Percentiles rank a stretch among this genome's conserved stretches.
Conservation (phyloP, 306 rosid species). For the Lathyrus aphaca region DNA sequence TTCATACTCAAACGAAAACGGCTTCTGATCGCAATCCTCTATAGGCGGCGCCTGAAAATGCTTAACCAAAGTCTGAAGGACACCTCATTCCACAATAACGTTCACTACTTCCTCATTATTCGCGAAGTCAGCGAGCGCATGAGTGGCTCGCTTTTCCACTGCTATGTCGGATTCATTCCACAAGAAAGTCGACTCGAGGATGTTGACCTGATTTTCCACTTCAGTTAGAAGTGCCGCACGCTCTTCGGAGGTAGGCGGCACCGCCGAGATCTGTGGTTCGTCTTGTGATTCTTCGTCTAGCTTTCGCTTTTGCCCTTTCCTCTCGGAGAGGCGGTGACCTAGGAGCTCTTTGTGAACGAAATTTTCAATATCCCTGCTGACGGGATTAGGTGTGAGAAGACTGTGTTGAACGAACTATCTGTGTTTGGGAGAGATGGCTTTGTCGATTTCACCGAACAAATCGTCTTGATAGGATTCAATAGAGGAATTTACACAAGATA, state of each 20-base stretch:
- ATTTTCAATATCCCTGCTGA: too few species aligned
- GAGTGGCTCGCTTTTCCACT: slow-evolving; percentile 92
- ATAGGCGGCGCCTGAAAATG: slow-evolving; percentile 84
- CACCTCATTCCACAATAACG: slow-evolving; percentile 94
- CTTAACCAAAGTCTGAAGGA: slow-evolving; percentile 81
- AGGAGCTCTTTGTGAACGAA: too few species aligned
- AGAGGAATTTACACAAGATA: too few species aligned
- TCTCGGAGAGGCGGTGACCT: slow-evolving; percentile 68
- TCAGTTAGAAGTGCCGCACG: slow-evolving; percentile 63
- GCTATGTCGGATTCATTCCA: slow-evolving; percentile 87
- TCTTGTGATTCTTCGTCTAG: slow-evolving; percentile 74
- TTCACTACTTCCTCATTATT: slow-evolving; percentile 95
- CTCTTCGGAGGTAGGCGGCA: slow-evolving; percentile 72
- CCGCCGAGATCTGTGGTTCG: slow-evolving; percentile 63
- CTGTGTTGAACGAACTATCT: too few species aligned
- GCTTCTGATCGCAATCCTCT: slow-evolving; percentile 55
- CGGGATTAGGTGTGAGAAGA: too few species aligned
- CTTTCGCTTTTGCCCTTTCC: slow-evolving; percentile 94
- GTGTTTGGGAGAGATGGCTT: too few species aligned
- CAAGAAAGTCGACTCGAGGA: slow-evolving; percentile 75
- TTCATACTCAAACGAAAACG: slow-evolving; percentile 86
- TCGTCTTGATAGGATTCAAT: too few species aligned
- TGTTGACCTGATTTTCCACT: slow-evolving; percentile 60
- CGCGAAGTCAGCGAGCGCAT: slow-evolving; percentile 95
- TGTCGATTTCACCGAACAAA: too few species aligned